phyloP scores from a whole-genome alignment of 108 stramenopile genomes.

The Fistulifera pelliculosa region DNA sequence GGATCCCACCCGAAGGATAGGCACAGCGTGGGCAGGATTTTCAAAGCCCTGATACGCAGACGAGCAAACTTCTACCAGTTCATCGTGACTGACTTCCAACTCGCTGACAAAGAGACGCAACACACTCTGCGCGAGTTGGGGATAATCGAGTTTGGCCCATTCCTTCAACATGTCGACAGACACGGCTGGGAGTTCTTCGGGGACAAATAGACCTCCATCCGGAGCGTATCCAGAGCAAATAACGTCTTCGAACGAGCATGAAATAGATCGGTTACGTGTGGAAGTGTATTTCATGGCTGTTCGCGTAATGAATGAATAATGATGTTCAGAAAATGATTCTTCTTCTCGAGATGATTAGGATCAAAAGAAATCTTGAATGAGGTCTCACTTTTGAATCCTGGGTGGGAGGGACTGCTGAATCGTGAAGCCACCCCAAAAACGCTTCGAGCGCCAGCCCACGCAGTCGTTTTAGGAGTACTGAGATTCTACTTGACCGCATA shows the following conservation, averaged over 20 bases:
- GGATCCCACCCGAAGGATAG: conserved; percentile 23
- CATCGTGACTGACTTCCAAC: conserved; percentile 33
- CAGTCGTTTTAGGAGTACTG: too few relatives aligned
- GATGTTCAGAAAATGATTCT: too few relatives aligned
- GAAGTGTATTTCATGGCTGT: conserved; percentile 57
- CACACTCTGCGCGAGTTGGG: conserved; percentile 45
- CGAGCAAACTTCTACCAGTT: conserved; percentile 34
- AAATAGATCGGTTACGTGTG: conserved; percentile 32
- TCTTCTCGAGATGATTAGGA: too few relatives aligned
- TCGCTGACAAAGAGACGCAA: conserved; percentile 47
- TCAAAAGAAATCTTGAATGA: too few relatives aligned
- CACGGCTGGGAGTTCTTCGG: conserved; percentile 45
- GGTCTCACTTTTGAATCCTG: too few relatives aligned
- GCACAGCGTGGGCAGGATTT: conserved; percentile 10
- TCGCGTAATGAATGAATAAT: too few relatives aligned
- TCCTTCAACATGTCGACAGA: conserved; percentile 18
- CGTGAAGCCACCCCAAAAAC: too few relatives aligned
- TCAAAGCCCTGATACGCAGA: conserved; percentile 36
- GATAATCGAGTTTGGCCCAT: conserved; percentile 50
- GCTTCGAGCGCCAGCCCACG: too few relatives aligned
- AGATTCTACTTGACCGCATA: too few relatives aligned
- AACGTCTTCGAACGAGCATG: conserved; percentile 66
- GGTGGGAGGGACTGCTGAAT: too few relatives aligned
- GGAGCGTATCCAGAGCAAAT: conserved; percentile 74
- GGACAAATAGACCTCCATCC: conserved; percentile 85